Evolutionary conservation across 1,284 basidiomycete species (phyloP).

Genomic region (Sporisorium reilianum): DNA sequence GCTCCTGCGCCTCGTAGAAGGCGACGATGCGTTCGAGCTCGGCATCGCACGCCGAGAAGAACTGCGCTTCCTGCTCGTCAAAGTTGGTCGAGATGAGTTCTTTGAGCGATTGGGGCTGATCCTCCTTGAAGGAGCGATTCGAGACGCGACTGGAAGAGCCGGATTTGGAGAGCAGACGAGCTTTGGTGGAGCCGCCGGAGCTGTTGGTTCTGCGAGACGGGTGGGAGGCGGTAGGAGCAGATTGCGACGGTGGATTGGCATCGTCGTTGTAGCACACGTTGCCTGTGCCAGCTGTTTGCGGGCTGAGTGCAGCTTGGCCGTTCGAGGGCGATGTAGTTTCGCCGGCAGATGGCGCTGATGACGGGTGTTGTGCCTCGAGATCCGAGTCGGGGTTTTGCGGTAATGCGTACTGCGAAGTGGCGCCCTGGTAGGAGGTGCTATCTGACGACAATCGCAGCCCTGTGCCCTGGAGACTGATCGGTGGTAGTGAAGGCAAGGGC

Average conservation of each 20-base stretch:
- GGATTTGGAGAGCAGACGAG: slow-evolving; percentile 13
- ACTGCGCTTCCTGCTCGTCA: slow-evolving; percentile 81
- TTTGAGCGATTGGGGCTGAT: slow-evolving; percentile 26
- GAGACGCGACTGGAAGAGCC: slow-evolving; percentile 20
- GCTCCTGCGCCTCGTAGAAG: slow-evolving; percentile 82
- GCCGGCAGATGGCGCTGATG: background rate
- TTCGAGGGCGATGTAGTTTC: background rate
- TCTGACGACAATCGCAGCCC: slow-evolving; percentile 34
- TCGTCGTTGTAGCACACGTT: slow-evolving; percentile 18
- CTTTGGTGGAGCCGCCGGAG: slow-evolving; percentile 16
- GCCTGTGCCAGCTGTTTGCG: background rate
- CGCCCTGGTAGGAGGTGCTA: slow-evolving; percentile 10
- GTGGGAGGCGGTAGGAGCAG: background rate
- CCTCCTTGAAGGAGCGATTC: slow-evolving; percentile 22
- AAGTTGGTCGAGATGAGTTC: slow-evolving; percentile 71
- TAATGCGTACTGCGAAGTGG: background rate
- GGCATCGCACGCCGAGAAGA: slow-evolving; percentile 53
- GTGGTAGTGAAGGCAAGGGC: slow-evolving; percentile 18
- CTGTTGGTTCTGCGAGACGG: slow-evolving; percentile 14
- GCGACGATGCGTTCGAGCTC: slow-evolving; percentile 56
- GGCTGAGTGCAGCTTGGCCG: background rate
- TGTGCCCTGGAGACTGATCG: slow-evolving; percentile 44
- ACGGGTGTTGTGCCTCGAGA: slow-evolving; percentile 22
- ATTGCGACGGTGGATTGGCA: background rate
- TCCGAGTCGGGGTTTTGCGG: slow-evolving; percentile 5